Evolutionary conservation across 2,329 filamentous ascomycete species (phyloP).

Genomic region (Penicillium palitans): DNA sequence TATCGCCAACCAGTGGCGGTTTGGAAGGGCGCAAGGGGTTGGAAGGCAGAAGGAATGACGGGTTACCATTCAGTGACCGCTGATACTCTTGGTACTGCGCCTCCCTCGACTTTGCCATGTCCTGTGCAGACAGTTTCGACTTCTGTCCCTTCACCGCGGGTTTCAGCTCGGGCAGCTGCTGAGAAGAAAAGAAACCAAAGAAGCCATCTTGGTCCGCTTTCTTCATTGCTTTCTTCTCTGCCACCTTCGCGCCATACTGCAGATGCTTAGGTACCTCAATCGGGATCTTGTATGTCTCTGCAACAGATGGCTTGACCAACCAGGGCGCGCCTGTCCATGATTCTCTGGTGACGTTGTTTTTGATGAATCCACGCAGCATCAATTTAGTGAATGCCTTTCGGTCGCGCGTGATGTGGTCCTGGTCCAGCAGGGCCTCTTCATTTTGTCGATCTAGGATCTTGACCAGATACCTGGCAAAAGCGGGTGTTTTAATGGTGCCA

Average conservation of each 20-base stretch:
- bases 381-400: slow-evolving; percentile 93
- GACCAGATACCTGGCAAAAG: slow-evolving; percentile 79
- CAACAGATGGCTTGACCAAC: slow-evolving; percentile 86
- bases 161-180: slow-evolving; percentile 70
- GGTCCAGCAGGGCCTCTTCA: slow-evolving; percentile 76
- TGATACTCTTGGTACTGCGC: slow-evolving; percentile 53
- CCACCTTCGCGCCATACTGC: slow-evolving; percentile 74
- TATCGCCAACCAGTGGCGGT: slow-evolving; percentile 34
- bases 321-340: slow-evolving; percentile 96
- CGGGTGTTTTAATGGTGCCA: slow-evolving; percentile 65
- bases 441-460: slow-evolving; percentile 67
- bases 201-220: slow-evolving; percentile 53
- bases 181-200: slow-evolving; percentile 53
- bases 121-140: slow-evolving; percentile 51
- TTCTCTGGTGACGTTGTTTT: slow-evolving; percentile 88
- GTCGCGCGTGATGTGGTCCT: slow-evolving; percentile 80
- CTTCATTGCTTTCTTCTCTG: slow-evolving; percentile 74
- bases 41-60: slow-evolving; percentile 40
- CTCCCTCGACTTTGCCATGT: slow-evolving; percentile 49
- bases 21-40: slow-evolving; percentile 35
- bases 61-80: slow-evolving; percentile 47
- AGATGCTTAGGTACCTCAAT: slow-evolving; percentile 82
- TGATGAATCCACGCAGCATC: slow-evolving; percentile 89
- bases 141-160: slow-evolving; percentile 71
- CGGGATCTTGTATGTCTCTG: slow-evolving; percentile 79